phyloP scores from a whole-genome alignment of 2,329 filamentous ascomycete genomes.

The Pseudocercospora cruenta region DNA sequence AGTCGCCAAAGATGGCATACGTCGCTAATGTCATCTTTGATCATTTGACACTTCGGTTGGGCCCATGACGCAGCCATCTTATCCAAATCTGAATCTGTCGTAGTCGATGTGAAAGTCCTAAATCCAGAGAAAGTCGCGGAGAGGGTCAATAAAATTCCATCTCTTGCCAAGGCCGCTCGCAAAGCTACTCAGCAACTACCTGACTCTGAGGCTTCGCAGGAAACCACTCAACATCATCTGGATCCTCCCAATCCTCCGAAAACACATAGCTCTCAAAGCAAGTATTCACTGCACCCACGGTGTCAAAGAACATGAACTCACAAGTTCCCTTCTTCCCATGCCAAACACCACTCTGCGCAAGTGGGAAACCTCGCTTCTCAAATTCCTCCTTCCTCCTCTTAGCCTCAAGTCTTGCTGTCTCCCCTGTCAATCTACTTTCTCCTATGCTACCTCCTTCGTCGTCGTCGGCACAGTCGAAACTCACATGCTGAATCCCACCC shows the following conservation, averaged over 20 bases:
- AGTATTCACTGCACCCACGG: slow-evolving; percentile 5
- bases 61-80: too few species aligned
- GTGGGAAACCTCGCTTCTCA: slow-evolving; percentile 15
- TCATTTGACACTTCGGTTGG: too few species aligned
- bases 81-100: too few species aligned
- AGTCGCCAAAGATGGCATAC: too few species aligned
- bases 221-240: slow-evolving; percentile 17
- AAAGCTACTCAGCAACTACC: not conserved
- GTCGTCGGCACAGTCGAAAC: slow-evolving; percentile 10
- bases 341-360: slow-evolving; percentile 15
- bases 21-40: too few species aligned
- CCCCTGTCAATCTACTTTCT: not conserved
- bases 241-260: slow-evolving; percentile 23
- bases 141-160: too few species aligned
- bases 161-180: not conserved
- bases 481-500: slow-evolving; percentile 21
- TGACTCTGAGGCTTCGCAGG: not conserved
- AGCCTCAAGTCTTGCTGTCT: slow-evolving; percentile 11
- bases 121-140: too few species aligned
- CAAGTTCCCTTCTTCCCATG: slow-evolving; percentile 16
- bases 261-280: slow-evolving; percentile 22
- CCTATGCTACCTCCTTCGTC: not conserved
- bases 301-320: slow-evolving; percentile 23
- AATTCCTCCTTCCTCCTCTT: slow-evolving; percentile 9
- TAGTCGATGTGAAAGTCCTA: too few species aligned